Evolutionary conservation across 345 rosid genomes (phyloP), one percentile per base, ranked within the genome.

Genomic region (Salix koriyanagi): DNA sequence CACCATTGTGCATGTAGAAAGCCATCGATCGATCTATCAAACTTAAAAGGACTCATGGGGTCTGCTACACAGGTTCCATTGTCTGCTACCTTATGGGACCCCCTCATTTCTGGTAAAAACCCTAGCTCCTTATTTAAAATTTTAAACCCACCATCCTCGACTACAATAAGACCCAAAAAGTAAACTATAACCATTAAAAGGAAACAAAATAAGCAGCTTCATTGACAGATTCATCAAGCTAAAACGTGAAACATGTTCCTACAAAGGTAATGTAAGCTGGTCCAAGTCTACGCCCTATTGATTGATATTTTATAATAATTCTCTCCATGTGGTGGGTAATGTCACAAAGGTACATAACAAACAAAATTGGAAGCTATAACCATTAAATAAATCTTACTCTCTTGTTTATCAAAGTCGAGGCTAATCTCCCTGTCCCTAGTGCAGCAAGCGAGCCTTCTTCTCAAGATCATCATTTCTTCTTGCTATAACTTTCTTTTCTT

Each of bases 371-470:
- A n/a, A 21, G 64, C 9, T 32, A 32, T 28, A 28, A 28, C 30
- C 30, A 28, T 28, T 21, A 10, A 34, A 28, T 1, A 9, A 21
- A 69, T 25, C 93, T 90, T 89, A 93, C 99, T 77, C 25, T 90
- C 86, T 81, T 88, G 97, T 72, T 95, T 93, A 72, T 95, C 97
- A 30, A 93, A 89, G 85, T 95, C 98, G 62, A 95, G 67, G 86
- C 98, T 95, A 15, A 85, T 78, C 83, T 88, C 91, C 67, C 89
- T 89, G 52, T 93, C 94, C 50, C 89, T 80, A 23, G 87, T 83
- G 85, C 99, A 96, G 75, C 98, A 96, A 78, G 84, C 91, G 19
- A 96, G 84, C 75, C 87, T 83, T 83, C 91, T 91, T 77, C 89
- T 92, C 93, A 65, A 65, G 76, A 65, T 67, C 89, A 88, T 88